phyloP scores from a whole-genome alignment of 352 stramenopile species.

The Phytophthora cactorum region DNA sequence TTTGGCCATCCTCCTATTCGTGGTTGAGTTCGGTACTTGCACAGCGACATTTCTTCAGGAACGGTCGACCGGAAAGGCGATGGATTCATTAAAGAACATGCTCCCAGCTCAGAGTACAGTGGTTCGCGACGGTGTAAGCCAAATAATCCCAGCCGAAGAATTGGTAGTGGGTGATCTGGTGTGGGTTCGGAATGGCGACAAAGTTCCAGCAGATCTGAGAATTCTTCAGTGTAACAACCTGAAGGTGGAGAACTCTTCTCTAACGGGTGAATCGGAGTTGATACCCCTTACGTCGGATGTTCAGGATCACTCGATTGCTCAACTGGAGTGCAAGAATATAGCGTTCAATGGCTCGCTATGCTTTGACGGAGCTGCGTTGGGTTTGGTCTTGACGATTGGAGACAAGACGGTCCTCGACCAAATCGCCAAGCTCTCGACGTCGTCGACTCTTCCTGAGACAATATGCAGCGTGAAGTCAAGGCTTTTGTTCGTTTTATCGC shows the following conservation, averaged over 20 bases:
- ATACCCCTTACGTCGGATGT: slow-evolving; percentile 37
- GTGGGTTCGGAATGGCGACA: slow-evolving; percentile 57
- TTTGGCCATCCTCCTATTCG: slow-evolving; percentile 47
- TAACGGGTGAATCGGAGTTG: slow-evolving; percentile 64
- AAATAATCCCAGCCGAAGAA: slow-evolving; percentile 50
- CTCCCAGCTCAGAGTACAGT: slow-evolving; percentile 47
- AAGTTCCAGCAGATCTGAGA: slow-evolving; percentile 56
- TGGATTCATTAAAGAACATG: slow-evolving; percentile 65
- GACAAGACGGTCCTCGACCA: slow-evolving; percentile 62
- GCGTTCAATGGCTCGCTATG: slow-evolving; percentile 57
- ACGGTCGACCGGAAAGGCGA: slow-evolving; percentile 48
- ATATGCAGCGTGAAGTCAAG: slow-evolving; percentile 55
- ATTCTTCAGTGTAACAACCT: slow-evolving; percentile 55
- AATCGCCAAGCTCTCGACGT: slow-evolving; percentile 54
- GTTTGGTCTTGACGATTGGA: slow-evolving; percentile 50
- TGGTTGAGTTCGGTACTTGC: slow-evolving; percentile 47
- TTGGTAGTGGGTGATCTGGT: slow-evolving; percentile 61
- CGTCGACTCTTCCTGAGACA: slow-evolving; percentile 38
- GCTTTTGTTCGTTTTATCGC: slow-evolving; percentile 57
- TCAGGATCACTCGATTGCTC: slow-evolving; percentile 29
- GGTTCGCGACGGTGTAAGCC: slow-evolving; percentile 50
- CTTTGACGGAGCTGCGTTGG: slow-evolving; percentile 50
- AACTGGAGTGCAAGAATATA: slow-evolving; percentile 57
- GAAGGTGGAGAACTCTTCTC: slow-evolving; percentile 72
- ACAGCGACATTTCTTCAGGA: slow-evolving; percentile 50